These are phyloP conservation scores for Penicillium ucsense DNA, from an alignment of 495 filamentous ascomycete species.

Conservation along the genomic window DNA sequence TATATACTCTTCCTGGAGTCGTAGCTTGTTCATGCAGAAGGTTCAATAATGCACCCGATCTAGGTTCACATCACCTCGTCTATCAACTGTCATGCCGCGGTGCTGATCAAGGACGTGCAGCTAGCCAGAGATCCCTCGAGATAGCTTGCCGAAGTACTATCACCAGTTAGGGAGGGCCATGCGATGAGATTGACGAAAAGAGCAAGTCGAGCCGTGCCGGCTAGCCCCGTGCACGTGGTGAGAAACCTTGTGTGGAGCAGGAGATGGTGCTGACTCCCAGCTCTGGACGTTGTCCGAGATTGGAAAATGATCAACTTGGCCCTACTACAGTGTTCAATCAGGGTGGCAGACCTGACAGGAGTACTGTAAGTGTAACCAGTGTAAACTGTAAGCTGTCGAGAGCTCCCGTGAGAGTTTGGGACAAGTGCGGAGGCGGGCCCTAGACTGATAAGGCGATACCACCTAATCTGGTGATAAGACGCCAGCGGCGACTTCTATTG, in stretches of 20 bases:
- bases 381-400: too few species aligned
- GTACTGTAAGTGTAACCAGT: too few species aligned
- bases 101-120: not conserved
- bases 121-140: not conserved
- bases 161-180: conserved; percentile 14
- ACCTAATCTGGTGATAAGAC: not conserved
- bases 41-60: not conserved
- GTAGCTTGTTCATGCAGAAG: not conserved
- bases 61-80: not conserved
- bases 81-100: not conserved
- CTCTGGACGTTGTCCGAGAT: too few species aligned
- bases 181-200: conserved; percentile 8
- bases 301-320: too few species aligned
- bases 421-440: not conserved
- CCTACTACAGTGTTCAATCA: too few species aligned
- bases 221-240: not conserved
- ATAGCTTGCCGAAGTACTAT: not conserved
- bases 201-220: conserved; percentile 8
- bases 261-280: not conserved
- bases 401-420: too few species aligned
- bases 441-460: not conserved
- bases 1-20: too few species aligned
- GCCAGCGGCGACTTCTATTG: not conserved
- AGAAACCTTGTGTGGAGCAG: conserved; percentile 5
- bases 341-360: too few species aligned